Evolutionary conservation across 73 alveolate genomes (phyloP).

Genomic region (Stentor roeselii): DNA sequence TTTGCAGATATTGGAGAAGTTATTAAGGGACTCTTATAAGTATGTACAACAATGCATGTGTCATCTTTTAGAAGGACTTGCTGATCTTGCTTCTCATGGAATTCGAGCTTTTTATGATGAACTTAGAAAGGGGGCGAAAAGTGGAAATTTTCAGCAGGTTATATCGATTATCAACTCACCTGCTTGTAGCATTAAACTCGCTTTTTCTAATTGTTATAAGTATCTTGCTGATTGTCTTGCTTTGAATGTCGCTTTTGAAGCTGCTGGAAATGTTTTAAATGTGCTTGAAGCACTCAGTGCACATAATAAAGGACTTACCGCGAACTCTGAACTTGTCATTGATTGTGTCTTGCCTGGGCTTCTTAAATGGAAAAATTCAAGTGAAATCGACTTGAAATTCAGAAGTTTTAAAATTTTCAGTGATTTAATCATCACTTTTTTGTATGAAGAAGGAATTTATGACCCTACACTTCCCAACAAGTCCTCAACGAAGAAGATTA

Average conservation of each 20-base stretch:
- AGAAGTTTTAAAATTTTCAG: slow-evolving; percentile 69
- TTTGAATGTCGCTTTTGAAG: slow-evolving; percentile 27
- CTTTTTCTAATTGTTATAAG: slow-evolving; percentile 44
- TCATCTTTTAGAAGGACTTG: slow-evolving; percentile 55
- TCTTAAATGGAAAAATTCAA: background rate
- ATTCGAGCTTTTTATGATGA: slow-evolving; percentile 52
- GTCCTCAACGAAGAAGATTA: slow-evolving; percentile 55
- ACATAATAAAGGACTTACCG: slow-evolving; percentile 22
- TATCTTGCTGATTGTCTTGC: slow-evolving; percentile 38
- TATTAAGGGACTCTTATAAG: slow-evolving; percentile 62
- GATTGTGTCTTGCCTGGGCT: slow-evolving; percentile 33
- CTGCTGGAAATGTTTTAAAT: slow-evolving; percentile 11
- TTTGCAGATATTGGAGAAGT: slow-evolving; percentile 61
- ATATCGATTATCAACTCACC: slow-evolving; percentile 37
- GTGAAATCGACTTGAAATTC: slow-evolving; percentile 56
- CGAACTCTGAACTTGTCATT: slow-evolving; percentile 22
- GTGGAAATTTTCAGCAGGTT: slow-evolving; percentile 5
- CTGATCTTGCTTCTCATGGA: slow-evolving; percentile 55
- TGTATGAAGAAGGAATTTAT: slow-evolving; percentile 67
- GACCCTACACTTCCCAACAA: slow-evolving; percentile 54
- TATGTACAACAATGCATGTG: slow-evolving; percentile 70
- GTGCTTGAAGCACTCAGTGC: slow-evolving; percentile 29
- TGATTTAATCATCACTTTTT: slow-evolving; percentile 65
- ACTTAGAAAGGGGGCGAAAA: slow-evolving; percentile 33
- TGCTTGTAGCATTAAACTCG: slow-evolving; percentile 44